Evolutionary conservation across 2,329 filamentous ascomycete genomes (phyloP).

Genomic region (Truncatella angustata): DNA sequence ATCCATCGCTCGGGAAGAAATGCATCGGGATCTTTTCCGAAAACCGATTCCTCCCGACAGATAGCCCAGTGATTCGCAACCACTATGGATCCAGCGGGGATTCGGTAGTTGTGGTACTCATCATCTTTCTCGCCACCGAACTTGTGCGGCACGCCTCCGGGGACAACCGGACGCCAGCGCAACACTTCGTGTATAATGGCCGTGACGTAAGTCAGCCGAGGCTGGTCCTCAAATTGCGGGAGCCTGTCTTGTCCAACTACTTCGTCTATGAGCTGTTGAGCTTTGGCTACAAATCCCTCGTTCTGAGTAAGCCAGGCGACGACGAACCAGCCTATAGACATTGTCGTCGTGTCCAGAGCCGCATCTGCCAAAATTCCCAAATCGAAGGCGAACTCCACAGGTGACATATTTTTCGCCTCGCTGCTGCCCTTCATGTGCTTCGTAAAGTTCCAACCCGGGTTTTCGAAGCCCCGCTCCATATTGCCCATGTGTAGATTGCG

Average conservation of each 20-base stretch:
- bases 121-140: conserved; percentile 28
- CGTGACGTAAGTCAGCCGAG: conserved; percentile 39
- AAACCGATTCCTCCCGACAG: conserved; percentile 33
- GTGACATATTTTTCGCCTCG: conserved; percentile 20
- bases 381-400: conserved; percentile 30
- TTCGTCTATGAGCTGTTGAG: conserved; percentile 38
- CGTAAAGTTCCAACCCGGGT: conserved; percentile 29
- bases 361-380: conserved; percentile 27
- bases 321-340: conserved; percentile 29
- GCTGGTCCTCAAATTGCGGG: conserved; percentile 36
- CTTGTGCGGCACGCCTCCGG: conserved; percentile 37
- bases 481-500: conserved; percentile 24
- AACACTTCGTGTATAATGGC: conserved; percentile 41
- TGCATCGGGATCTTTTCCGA: conserved; percentile 34
- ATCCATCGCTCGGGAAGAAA: conserved; percentile 35
- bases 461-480: conserved; percentile 18
- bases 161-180: conserved; percentile 41
- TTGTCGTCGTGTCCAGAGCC: conserved; percentile 29
- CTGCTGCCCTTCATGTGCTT: conserved; percentile 23
- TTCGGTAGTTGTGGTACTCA: conserved; percentile 34
- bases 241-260: conserved; percentile 38
- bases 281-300: conserved; percentile 27
- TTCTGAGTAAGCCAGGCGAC: conserved; percentile 26
- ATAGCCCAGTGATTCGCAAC: conserved; percentile 41
- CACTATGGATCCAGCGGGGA: conserved; percentile 42